phyloP scores from a whole-genome alignment of 2,329 filamentous ascomycete species.

The Colletotrichum sp. region DNA sequence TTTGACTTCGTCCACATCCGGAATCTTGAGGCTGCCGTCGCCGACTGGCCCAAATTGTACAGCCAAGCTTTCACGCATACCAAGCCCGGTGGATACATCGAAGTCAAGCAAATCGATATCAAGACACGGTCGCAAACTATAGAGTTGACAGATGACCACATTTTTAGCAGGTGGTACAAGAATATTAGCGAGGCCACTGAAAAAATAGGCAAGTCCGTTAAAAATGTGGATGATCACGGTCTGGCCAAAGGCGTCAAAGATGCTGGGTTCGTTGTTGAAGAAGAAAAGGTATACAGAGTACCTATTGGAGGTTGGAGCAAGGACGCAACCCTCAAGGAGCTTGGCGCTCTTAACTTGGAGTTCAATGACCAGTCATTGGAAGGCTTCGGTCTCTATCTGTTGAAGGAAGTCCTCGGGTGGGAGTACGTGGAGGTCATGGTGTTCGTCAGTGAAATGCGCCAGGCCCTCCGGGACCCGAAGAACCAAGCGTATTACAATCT shows the following conservation, averaged over 20 bases:
- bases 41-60: conserved; percentile 57
- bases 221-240: conserved; percentile 23
- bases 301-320: conserved; percentile 31
- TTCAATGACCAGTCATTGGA: background rate
- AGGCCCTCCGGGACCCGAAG: background rate
- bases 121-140: background rate
- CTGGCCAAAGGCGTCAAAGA: conserved; percentile 20
- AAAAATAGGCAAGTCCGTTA: conserved; percentile 25
- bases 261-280: conserved; percentile 17
- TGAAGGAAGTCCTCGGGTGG: background rate
- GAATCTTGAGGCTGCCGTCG: conserved; percentile 56
- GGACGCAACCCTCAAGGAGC: conserved; percentile 29
- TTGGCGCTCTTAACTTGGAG: background rate
- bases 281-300: conserved; percentile 1
- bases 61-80: conserved; percentile 50
- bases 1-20: conserved; percentile 67
- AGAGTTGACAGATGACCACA: conserved; percentile 22
- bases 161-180: conserved; percentile 28
- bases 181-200: conserved; percentile 27
- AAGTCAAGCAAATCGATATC: conserved; percentile 24
- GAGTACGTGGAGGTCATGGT: background rate
- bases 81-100: conserved; percentile 47
- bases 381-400: background rate
- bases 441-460: background rate
- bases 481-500: background rate